These are phyloP conservation scores for Paralagenidium karlingii DNA, from an alignment of 352 stramenopile species.

Conservation along the genomic window DNA sequence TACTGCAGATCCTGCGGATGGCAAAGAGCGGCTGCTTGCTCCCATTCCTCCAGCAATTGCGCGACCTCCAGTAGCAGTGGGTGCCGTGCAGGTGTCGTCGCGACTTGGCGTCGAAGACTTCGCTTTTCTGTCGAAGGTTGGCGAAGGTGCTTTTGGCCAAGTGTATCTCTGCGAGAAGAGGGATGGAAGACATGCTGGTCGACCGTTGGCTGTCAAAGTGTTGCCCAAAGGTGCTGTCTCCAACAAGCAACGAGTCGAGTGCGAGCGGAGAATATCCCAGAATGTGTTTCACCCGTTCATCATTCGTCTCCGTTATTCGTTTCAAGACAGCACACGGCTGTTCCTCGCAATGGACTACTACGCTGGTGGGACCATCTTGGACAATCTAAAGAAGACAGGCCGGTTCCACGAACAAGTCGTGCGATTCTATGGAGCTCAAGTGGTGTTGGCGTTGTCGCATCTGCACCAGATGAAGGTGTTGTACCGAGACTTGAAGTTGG, in stretches of 20 bases:
- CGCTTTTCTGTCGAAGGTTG: background rate
- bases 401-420: conserved; percentile 88
- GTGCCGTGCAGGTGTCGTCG: background rate
- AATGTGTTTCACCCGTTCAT: conserved; percentile 96
- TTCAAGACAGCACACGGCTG: conserved; percentile 83
- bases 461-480: conserved; percentile 63
- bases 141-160: background rate
- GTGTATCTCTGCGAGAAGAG: background rate
- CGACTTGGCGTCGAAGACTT: conserved; percentile 1
- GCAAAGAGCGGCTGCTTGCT: no score
- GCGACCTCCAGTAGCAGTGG: no score
- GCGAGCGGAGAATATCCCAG: conserved; percentile 96
- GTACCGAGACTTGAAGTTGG: conserved; percentile 86
- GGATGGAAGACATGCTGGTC: conserved; percentile 6
- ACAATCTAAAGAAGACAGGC: conserved; percentile 85
- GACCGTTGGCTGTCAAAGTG: conserved; percentile 61
- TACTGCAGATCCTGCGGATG: no score
- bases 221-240: conserved; percentile 66
- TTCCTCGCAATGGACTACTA: conserved; percentile 99
- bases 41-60: no score
- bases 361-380: conserved; percentile 93
- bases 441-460: conserved; percentile 90
- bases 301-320: conserved; percentile 92
- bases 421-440: conserved; percentile 95
- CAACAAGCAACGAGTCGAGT: conserved; percentile 82